Conservation (phyloP, 2,329 filamentous ascomycete genomes). For the Cladophialophora immunda region DNA sequence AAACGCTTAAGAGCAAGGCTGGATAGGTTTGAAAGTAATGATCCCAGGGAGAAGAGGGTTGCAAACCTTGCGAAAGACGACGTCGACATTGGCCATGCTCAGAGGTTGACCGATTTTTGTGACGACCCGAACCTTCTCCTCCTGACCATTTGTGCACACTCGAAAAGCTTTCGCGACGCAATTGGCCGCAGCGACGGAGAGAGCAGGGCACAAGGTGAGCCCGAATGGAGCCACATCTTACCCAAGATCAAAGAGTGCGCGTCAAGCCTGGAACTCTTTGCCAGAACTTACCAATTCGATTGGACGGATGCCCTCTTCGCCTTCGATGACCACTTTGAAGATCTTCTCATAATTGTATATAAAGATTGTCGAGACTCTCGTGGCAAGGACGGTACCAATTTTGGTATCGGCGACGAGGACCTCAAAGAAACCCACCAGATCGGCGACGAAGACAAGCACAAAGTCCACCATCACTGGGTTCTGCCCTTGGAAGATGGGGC, state of each 20-base stretch:
- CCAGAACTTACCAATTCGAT: constrained; percentile 21
- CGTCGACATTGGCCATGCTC: constrained; percentile 11
- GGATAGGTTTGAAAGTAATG: constrained; percentile 1
- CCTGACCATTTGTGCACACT: constrained; percentile 35
- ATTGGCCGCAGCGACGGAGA: constrained; percentile 15
- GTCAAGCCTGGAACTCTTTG: constrained; percentile 36
- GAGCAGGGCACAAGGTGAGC: constrained; percentile 7
- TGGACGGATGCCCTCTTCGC: constrained; percentile 19
- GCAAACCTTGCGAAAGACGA: constrained; percentile 15
- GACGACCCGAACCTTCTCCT: constrained; percentile 22
- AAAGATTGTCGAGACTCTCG: constrained; percentile 5
- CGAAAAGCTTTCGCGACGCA: constrained; percentile 27
- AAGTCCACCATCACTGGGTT: constrained; percentile 28
- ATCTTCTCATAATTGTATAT: constrained; percentile 20
- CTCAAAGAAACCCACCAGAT: constrained; percentile 19
- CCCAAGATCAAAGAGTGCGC: constrained; percentile 16
- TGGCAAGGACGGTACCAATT: constrained; percentile 8
- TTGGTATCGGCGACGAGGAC: constrained; percentile 27
- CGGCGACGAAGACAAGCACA: constrained; percentile 5
- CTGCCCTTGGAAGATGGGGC: constrained; percentile 7
- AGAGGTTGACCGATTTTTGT: constrained; percentile 22
- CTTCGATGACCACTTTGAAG: constrained; percentile 18
- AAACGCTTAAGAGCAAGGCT: not conserved
- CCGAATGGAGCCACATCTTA: constrained; percentile 22
- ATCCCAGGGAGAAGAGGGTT: constrained; percentile 3